A percentile compares a stretch with the other conserved stretches of the same genome.
Evolutionary conservation across 352 stramenopile species (phyloP).

Genomic region (Phytophthora constricta): DNA sequence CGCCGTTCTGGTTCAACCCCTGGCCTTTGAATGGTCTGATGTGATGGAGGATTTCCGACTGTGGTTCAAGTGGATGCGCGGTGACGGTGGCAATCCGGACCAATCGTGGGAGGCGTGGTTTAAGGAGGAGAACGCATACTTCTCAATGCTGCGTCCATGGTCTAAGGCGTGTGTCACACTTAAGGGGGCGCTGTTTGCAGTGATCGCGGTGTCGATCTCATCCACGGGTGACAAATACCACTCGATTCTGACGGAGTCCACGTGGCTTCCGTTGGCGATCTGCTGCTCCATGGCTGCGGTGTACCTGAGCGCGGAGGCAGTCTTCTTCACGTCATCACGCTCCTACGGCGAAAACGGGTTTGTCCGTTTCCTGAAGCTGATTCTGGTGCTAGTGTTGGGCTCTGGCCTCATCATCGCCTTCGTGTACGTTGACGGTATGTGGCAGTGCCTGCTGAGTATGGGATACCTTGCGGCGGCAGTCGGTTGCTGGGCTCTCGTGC

Average conservation of each 20-base stretch:
- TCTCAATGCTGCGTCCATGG: slow-evolving; percentile 85
- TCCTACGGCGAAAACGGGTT: slow-evolving; percentile 62
- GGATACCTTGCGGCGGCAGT: slow-evolving; percentile 94
- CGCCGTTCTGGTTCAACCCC: slow-evolving; percentile 99
- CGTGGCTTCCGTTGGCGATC: slow-evolving; percentile 68
- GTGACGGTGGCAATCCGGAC: slow-evolving; percentile 90
- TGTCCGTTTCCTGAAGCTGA: slow-evolving; percentile 74
- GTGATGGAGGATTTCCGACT: slow-evolving; percentile 89
- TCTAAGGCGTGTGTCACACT: slow-evolving; percentile 93
- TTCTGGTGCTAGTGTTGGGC: slow-evolving; percentile 79
- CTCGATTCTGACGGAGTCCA: slow-evolving; percentile 57
- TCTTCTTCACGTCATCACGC: slow-evolving; percentile 65
- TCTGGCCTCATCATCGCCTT: slow-evolving; percentile 77
- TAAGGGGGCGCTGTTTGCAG: slow-evolving; percentile 90
- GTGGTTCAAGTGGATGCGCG: slow-evolving; percentile 95
- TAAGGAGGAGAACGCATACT: slow-evolving; percentile 95
- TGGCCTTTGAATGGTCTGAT: slow-evolving; percentile 97
- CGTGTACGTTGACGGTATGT: slow-evolving; percentile 81
- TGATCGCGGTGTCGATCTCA: slow-evolving; percentile 88
- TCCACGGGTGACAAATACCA: slow-evolving; percentile 77
- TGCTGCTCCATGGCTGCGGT: slow-evolving; percentile 54
- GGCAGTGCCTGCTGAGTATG: slow-evolving; percentile 90
- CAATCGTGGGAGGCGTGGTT: slow-evolving; percentile 97
- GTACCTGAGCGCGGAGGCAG: slow-evolving; percentile 71
- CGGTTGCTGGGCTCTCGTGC: slow-evolving; percentile 81